A percentile compares a stretch with the other conserved stretches of the same genome.
Conservation (phyloP, 257 asterid species). For the Paraleonurus japonicus region DNA sequence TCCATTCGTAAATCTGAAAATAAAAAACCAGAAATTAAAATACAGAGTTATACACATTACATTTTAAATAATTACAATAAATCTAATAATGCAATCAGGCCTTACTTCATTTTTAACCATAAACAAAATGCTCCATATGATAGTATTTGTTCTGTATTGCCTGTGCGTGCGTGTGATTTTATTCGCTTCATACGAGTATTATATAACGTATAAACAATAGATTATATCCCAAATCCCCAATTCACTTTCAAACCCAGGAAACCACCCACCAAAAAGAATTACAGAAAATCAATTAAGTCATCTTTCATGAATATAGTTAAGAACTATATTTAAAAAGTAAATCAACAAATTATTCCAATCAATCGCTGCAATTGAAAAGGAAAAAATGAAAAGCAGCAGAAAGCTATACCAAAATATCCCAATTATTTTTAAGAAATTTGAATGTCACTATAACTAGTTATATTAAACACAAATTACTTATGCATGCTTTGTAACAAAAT, state of each 20-base stretch:
- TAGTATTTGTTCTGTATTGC: not conserved
- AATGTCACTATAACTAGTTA: too few species aligned
- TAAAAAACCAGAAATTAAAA: too few species aligned
- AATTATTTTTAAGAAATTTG: too few species aligned
- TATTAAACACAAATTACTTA: too few species aligned
- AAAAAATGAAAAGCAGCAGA: not conserved
- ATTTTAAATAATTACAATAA: too few species aligned
- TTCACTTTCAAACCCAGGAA: not conserved
- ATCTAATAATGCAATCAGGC: too few species aligned
- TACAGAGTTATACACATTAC: too few species aligned
- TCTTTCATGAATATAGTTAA: not conserved
- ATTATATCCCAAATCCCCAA: constrained; percentile 11
- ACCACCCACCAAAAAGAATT: not conserved
- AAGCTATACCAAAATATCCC: constrained; percentile 57
- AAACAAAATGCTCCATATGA: not conserved
- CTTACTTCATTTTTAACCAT: too few species aligned
- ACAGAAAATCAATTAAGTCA: not conserved
- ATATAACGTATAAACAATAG: not conserved
- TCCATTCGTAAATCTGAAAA: too few species aligned
- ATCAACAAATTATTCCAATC: not conserved
- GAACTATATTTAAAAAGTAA: not conserved
- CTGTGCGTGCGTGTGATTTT: not conserved
- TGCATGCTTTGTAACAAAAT: too few species aligned
- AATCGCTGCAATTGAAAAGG: not conserved
- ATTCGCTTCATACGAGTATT: too few species aligned